A percentile compares a stretch with the other conserved stretches of the same genome.
phyloP scores from a whole-genome alignment of 2,329 filamentous ascomycete species.

The Oidium heveae region DNA sequence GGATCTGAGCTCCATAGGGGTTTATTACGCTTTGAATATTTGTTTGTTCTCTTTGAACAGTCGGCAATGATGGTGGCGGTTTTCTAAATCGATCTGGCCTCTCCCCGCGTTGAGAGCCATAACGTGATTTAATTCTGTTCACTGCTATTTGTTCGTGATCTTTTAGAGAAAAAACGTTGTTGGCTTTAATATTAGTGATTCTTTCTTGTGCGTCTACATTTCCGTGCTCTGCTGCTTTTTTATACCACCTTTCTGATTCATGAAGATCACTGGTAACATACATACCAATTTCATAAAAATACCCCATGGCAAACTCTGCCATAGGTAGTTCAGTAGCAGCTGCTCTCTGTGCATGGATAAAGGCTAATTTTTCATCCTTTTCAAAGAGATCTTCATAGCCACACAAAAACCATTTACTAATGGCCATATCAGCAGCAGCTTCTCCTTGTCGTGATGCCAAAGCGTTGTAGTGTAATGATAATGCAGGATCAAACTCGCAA shows the following conservation, averaged over 20 bases:
- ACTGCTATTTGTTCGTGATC: constrained; percentile 88
- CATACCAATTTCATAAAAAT: constrained; percentile 94
- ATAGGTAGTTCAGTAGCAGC: constrained; percentile 61
- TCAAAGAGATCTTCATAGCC: constrained; percentile 78
- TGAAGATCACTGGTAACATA: constrained; percentile 60
- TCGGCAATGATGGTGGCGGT: constrained; percentile 11
- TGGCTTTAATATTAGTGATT: constrained; percentile 61
- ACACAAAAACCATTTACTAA: constrained; percentile 97
- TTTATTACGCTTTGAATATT: constrained; percentile 10
- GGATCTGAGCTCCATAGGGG: constrained; percentile 7
- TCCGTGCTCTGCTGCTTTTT: constrained; percentile 65
- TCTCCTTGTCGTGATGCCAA: constrained; percentile 81
- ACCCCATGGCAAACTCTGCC: constrained; percentile 88
- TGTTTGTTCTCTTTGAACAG: constrained; percentile 6
- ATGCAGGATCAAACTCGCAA: constrained; percentile 80
- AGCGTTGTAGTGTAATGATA: constrained; percentile 88
- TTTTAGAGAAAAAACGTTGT: constrained; percentile 62
- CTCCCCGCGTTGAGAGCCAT: constrained; percentile 40
- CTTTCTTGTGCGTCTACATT: constrained; percentile 70
- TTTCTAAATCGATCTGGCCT: constrained; percentile 34
- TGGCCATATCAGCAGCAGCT: constrained; percentile 77
- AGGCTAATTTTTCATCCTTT: constrained; percentile 89
- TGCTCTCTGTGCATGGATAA: constrained; percentile 69
- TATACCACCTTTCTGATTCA: constrained; percentile 74
- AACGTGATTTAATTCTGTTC: constrained; percentile 59